Conservation (phyloP, 2,329 filamentous ascomycete species). For the Talaromyces verruculosus region DNA sequence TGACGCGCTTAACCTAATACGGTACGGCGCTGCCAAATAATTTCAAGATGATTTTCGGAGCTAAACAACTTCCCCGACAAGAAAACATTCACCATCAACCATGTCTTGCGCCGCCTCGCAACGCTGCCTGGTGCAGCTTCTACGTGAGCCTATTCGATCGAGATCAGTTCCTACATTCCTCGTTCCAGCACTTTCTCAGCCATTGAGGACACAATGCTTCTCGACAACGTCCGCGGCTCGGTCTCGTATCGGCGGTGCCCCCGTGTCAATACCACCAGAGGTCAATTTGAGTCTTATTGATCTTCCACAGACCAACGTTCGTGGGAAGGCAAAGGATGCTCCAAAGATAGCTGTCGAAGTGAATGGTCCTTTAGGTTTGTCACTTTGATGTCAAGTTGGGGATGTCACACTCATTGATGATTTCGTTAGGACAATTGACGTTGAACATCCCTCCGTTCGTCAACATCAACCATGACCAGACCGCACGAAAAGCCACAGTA, state of each 20-base stretch:
- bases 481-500: conserved; percentile 64
- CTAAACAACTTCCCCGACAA: conserved; percentile 26
- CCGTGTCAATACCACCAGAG: conserved; percentile 77
- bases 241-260: conserved; percentile 83
- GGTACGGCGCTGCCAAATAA: conserved; percentile 30
- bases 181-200: conserved; percentile 64
- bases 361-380: conserved; percentile 73
- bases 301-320: conserved; percentile 59
- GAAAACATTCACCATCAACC: conserved; percentile 29
- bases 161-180: conserved; percentile 69
- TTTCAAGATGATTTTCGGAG: conserved; percentile 31
- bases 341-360: conserved; percentile 68
- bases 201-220: conserved; percentile 57
- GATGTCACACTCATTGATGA: neutral
- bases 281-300: conserved; percentile 71
- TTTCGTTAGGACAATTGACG: conserved; percentile 65
- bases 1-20: conserved; percentile 14
- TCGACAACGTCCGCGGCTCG: conserved; percentile 65
- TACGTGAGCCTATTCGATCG: conserved; percentile 48
- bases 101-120: conserved; percentile 59
- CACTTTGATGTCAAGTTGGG: neutral
- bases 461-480: conserved; percentile 65
- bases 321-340: conserved; percentile 61
- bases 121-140: conserved; percentile 59
- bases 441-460: conserved; percentile 79